These are phyloP conservation scores for Phialophora macrospora DNA, from an alignment of 2,329 filamentous ascomycete species.

Conservation along the genomic window DNA sequence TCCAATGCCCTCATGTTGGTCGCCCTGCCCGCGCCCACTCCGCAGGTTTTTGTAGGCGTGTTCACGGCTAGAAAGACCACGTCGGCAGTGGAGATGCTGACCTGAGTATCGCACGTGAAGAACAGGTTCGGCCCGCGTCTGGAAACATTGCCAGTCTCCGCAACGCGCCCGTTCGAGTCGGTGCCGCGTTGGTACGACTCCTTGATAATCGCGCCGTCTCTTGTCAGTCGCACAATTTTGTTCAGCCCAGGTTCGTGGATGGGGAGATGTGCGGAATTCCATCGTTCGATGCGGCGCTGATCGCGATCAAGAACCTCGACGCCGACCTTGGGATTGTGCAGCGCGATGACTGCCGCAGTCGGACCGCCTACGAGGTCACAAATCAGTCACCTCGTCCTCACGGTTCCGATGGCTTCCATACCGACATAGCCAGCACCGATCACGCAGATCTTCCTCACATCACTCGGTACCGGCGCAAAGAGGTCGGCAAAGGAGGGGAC, in stretches of 20 bases:
- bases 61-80: constrained; percentile 78
- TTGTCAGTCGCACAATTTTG: constrained; percentile 64
- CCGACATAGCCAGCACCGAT: constrained; percentile 77
- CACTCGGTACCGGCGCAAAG: constrained; percentile 9
- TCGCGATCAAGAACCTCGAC: constrained; percentile 79
- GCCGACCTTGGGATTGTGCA: constrained; percentile 70
- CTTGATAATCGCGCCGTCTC: constrained; percentile 44
- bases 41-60: constrained; percentile 75
- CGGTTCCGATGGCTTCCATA: constrained; percentile 50
- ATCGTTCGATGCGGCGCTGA: constrained; percentile 67
- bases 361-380: constrained; percentile 63
- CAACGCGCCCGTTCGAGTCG: background rate
- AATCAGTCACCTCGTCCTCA: background rate
- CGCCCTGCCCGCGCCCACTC: constrained; percentile 70
- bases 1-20: constrained; percentile 76
- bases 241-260: constrained; percentile 76
- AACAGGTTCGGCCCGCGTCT: constrained; percentile 68
- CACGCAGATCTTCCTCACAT: constrained; percentile 64
- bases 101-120: constrained; percentile 71
- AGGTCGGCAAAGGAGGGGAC: constrained; percentile 18
- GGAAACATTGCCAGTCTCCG: constrained; percentile 43
- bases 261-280: constrained; percentile 74
- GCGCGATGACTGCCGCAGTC: constrained; percentile 74
- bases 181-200: constrained; percentile 1
- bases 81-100: constrained; percentile 69